phyloP scores from a whole-genome alignment of 495 filamentous ascomycete genomes.

The Parathielavia appendiculata region DNA sequence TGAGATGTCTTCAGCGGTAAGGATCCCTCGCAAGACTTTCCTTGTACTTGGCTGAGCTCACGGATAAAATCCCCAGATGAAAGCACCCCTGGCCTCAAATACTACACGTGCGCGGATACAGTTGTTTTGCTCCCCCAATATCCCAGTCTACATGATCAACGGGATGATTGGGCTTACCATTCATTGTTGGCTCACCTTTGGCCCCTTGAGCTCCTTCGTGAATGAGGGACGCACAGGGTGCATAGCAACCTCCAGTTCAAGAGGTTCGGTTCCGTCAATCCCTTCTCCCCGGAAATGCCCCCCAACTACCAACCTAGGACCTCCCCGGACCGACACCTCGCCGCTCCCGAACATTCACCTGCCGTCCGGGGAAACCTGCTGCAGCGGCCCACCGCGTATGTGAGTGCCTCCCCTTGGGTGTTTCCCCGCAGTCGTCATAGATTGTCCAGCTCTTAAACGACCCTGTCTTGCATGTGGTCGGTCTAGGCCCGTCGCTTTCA shows the following conservation, averaged over 20 bases:
- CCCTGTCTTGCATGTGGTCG: slow-evolving; percentile 1
- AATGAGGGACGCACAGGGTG: not conserved
- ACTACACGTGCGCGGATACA: too few species aligned
- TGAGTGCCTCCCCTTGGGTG: slow-evolving; percentile 17
- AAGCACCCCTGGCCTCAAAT: not conserved
- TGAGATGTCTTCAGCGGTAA: too few species aligned
- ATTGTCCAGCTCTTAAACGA: slow-evolving; percentile 4
- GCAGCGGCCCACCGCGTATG: slow-evolving; percentile 18
- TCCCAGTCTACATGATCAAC: slow-evolving; percentile 3
- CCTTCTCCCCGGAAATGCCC: not conserved
- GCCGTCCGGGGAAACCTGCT: slow-evolving; percentile 20
- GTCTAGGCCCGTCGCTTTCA: slow-evolving; percentile 1
- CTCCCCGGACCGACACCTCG: not conserved
- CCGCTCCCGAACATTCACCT: not conserved
- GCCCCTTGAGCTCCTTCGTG: not conserved
- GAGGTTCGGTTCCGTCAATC: not conserved
- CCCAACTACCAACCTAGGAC: too few species aligned
- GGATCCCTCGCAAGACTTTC: too few species aligned
- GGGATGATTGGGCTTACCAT: slow-evolving; percentile 8
- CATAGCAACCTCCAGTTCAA: not conserved
- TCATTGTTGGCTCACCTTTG: not conserved
- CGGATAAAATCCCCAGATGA: too few species aligned
- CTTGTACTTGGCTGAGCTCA: too few species aligned
- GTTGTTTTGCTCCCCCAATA: not conserved
- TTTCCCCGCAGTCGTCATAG: slow-evolving; percentile 21